These are phyloP conservation scores for Scheffersomyces lignicola DNA, from an alignment of 1,139 yeast species.

Conservation along the genomic window DNA sequence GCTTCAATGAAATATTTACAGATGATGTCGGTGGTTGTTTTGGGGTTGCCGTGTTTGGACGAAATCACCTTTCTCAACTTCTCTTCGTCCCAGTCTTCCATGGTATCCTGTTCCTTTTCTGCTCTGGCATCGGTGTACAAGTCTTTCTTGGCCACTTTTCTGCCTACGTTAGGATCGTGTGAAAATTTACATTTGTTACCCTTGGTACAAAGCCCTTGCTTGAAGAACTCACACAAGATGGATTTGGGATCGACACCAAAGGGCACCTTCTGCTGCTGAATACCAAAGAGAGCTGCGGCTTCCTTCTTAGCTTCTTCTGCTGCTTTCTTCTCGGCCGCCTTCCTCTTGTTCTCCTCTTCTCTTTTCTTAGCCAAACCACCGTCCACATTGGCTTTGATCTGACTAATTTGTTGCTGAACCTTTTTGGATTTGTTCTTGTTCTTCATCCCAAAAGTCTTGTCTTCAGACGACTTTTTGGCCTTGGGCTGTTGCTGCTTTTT, in stretches of 20 bases:
- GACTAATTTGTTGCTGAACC: constrained; percentile 83
- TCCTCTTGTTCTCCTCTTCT: constrained; percentile 72
- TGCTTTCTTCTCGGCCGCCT: constrained; percentile 86
- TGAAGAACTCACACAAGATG: constrained; percentile 87
- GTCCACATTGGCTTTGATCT: constrained; percentile 64
- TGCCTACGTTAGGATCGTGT: constrained; percentile 83
- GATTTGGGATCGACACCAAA: constrained; percentile 98
- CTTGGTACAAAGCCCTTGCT: constrained; percentile 84
- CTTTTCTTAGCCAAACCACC: constrained; percentile 68
- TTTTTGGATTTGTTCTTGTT: constrained; percentile 91
- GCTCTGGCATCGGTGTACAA: constrained; percentile 86
- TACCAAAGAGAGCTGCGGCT: constrained; percentile 74
- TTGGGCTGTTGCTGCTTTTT: constrained; percentile 67
- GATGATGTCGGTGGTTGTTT: constrained; percentile 91
- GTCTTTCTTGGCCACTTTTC: constrained; percentile 89
- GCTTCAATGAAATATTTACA: constrained; percentile 96
- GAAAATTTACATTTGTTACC: constrained; percentile 93
- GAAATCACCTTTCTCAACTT: constrained; percentile 81
- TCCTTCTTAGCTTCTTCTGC: constrained; percentile 87
- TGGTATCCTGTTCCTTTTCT: constrained; percentile 77
- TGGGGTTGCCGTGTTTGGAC: constrained; percentile 93
- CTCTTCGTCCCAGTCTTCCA: constrained; percentile 98
- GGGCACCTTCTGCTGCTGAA: constrained; percentile 83
- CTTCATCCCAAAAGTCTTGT: constrained; percentile 92
- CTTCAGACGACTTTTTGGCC: constrained; percentile 75